Evolutionary conservation across 2,329 filamentous ascomycete genomes (phyloP).

Genomic region (Colletotrichum salicis): DNA sequence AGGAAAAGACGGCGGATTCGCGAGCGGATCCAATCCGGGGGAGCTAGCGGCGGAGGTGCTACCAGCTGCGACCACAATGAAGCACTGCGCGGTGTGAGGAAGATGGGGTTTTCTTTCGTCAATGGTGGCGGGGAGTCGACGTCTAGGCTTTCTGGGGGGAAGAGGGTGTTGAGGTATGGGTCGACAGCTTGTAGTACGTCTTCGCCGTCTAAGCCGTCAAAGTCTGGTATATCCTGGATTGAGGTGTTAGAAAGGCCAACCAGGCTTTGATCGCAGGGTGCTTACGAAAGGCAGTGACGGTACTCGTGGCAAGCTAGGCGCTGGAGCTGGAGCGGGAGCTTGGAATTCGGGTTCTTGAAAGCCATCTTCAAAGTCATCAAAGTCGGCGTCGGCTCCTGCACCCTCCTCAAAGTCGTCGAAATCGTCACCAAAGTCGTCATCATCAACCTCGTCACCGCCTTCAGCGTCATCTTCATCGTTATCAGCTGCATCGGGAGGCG

Average conservation of each 20-base stretch:
- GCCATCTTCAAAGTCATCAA: conserved; percentile 78
- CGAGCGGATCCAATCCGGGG: conserved; percentile 97
- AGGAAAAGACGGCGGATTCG: conserved; percentile 94
- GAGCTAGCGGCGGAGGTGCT: conserved; percentile 91
- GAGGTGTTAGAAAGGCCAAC: conserved; percentile 56
- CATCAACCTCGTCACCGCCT: conserved; percentile 43
- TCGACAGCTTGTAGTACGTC: conserved; percentile 70
- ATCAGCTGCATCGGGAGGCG: conserved; percentile 39
- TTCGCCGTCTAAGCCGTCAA: conserved; percentile 69
- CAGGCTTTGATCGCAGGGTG: conserved; percentile 35
- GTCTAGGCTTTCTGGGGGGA: conserved; percentile 67
- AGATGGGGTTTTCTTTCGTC: conserved; percentile 71
- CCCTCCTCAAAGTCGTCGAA: conserved; percentile 73
- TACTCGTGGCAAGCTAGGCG: conserved; percentile 47
- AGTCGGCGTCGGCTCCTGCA: conserved; percentile 63
- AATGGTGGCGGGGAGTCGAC: conserved; percentile 61
- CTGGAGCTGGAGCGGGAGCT: conserved; percentile 42
- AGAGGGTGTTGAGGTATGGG: conserved; percentile 75
- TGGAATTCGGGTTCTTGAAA: conserved; percentile 68
- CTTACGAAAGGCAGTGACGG: conserved; percentile 58
- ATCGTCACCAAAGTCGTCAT: conserved; percentile 67
- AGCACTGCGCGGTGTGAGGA: conserved; percentile 85
- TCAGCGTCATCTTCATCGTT: conserved; percentile 43
- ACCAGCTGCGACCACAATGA: conserved; percentile 97
- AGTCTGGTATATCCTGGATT: conserved; percentile 65